These are phyloP conservation scores for Epichloe hybrida DNA, from an alignment of 2,329 filamentous ascomycete genomes.

Conservation along the genomic window DNA sequence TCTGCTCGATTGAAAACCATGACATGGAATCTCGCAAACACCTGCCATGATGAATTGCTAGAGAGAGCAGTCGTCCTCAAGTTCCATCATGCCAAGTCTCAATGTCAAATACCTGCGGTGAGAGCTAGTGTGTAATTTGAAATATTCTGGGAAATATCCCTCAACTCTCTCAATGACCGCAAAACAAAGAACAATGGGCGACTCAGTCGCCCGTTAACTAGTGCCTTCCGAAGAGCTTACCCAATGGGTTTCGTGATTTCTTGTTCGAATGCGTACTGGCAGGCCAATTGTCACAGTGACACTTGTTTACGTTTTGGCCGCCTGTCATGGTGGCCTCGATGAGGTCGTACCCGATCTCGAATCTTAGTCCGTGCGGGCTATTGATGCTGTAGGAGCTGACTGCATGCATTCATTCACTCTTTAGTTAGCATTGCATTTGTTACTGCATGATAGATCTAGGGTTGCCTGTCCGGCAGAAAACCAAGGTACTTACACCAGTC, in stretches of 20 bases:
- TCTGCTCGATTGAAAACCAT: no score
- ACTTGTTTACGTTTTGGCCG: conserved; percentile 2
- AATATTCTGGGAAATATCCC: neutral
- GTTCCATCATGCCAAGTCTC: no score
- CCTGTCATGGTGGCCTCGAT: conserved; percentile 11
- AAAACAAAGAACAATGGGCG: no score
- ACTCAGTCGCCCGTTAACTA: neutral
- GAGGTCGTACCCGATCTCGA: conserved; percentile 13
- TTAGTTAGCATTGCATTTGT: neutral
- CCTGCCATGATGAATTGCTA: no score
- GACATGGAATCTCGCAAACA: neutral
- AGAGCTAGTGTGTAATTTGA: no score
- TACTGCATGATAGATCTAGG: neutral
- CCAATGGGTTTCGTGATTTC: neutral
- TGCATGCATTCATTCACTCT: neutral
- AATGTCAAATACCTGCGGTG: no score
- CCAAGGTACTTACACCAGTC: conserved; percentile 12
- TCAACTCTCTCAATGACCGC: neutral
- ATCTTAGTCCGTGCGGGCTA: conserved; percentile 11
- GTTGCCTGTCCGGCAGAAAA: no score
- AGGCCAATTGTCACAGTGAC: neutral
- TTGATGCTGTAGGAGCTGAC: conserved; percentile 6
- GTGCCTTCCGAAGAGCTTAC: neutral
- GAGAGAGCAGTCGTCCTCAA: no score
- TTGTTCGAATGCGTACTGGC: neutral